Percentiles rank a stretch among this genome's conserved stretches.
These are phyloP conservation scores for Ophiobolus disseminans DNA, from an alignment of 2,329 filamentous ascomycete species.

Conservation along the genomic window DNA sequence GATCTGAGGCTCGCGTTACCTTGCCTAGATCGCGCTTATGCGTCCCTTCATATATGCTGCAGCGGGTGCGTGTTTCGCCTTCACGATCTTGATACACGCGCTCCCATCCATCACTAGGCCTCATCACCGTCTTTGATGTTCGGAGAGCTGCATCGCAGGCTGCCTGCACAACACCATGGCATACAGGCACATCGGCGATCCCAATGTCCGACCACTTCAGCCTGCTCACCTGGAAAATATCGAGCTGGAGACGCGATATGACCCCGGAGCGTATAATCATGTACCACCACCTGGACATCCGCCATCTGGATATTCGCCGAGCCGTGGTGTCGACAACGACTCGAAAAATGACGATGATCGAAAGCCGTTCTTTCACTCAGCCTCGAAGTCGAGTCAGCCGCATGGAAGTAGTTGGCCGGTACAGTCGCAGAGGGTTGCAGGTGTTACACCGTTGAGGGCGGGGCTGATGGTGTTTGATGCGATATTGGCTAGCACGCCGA, in stretches of 20 bases:
- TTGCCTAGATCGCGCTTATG: neutral
- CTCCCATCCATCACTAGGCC: neutral
- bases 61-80: neutral
- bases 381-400: neutral
- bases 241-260: conserved; percentile 16
- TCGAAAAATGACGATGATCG: conserved; percentile 5
- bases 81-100: neutral
- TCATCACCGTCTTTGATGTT: neutral
- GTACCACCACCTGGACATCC: conserved; percentile 7
- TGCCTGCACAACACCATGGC: conserved; percentile 3
- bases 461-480: conserved; percentile 31
- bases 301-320: conserved; percentile 2
- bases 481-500: conserved; percentile 31
- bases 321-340: too few relatives aligned
- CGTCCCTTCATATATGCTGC: neutral
- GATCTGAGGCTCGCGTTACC: conserved; percentile 1
- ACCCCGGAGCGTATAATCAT: conserved; percentile 8
- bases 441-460: conserved; percentile 25
- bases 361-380: conserved; percentile 5
- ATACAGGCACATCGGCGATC: neutral
- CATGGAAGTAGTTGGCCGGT: conserved; percentile 20
- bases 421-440: conserved; percentile 24
- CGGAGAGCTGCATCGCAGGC: neutral
- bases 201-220: neutral
- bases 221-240: conserved; percentile 6